Conservation (phyloP, 192 early-diverging fungal genomes). For the Coemansia umbellata region DNA sequence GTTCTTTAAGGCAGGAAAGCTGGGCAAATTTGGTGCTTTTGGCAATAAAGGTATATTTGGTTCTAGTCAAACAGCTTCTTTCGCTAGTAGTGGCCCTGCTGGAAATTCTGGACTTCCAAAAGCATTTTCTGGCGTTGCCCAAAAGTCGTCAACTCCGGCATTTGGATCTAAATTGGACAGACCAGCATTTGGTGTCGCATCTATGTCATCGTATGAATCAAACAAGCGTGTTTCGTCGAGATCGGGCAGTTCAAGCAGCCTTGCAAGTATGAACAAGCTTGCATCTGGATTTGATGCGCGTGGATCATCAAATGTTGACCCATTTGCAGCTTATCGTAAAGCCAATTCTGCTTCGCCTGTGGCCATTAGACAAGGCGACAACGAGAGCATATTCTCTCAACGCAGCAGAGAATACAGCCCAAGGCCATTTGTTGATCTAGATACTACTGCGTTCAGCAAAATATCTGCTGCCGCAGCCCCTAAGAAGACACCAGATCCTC, state of each 20-base stretch:
- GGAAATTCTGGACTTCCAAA: slow-evolving; percentile 12
- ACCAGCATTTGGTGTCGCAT: slow-evolving; percentile 40
- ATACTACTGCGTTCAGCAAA: no score
- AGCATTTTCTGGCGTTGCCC: slow-evolving; percentile 17
- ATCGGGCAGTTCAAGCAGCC: neutral
- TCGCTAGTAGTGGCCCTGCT: neutral
- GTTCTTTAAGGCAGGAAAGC: slow-evolving; percentile 30
- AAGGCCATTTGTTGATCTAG: no score
- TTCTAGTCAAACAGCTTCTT: neutral
- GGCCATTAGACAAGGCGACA: neutral
- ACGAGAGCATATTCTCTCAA: neutral
- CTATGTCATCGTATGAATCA: slow-evolving; percentile 25
- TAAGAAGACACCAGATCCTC: slow-evolving; percentile 2
- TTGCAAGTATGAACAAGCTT: slow-evolving; percentile 12
- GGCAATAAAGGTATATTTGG: slow-evolving; percentile 1
- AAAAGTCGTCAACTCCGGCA: slow-evolving; percentile 1
- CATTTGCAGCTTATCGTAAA: slow-evolving; percentile 1
- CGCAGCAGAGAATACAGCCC: neutral
- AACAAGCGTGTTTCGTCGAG: slow-evolving; percentile 2
- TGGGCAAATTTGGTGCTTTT: slow-evolving; percentile 25
- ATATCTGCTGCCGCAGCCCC: neutral
- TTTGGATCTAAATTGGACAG: slow-evolving; percentile 36
- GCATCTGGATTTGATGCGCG: slow-evolving; percentile 17
- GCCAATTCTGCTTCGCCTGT: slow-evolving; percentile 1
- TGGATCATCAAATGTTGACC: neutral